phyloP scores from a whole-genome alignment of 176 grass and related monocot genomes.

The Oryza officinalis region DNA sequence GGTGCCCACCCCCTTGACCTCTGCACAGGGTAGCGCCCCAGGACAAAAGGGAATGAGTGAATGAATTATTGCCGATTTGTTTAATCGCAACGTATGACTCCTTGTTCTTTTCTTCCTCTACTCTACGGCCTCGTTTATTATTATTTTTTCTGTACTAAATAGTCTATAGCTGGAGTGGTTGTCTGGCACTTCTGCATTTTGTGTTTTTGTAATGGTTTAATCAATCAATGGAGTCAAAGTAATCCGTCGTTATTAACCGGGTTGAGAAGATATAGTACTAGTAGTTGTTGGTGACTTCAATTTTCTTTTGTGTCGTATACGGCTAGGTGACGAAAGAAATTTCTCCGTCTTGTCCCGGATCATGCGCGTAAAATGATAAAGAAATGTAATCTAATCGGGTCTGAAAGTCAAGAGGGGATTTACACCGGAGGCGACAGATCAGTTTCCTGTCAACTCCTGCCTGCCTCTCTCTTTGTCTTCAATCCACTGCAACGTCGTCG shows the following conservation, averaged over 20 bases:
- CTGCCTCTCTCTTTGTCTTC: background rate
- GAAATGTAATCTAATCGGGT: background rate
- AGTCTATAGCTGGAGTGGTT: background rate
- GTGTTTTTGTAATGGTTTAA: background rate
- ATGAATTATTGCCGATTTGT: slow-evolving; percentile 41
- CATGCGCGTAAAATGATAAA: background rate
- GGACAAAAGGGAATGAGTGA: background rate
- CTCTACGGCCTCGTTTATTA: background rate
- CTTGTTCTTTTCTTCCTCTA: slow-evolving; percentile 12
- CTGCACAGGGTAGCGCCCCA: slow-evolving; percentile 24
- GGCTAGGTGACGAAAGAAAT: background rate
- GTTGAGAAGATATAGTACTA: background rate
- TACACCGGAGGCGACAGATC: background rate
- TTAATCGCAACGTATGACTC: slow-evolving; percentile 22
- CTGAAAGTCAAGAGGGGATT: background rate
- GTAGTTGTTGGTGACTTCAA: background rate
- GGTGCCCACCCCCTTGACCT: slow-evolving; percentile 42
- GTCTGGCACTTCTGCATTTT: background rate
- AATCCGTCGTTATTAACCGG: slow-evolving; percentile 12
- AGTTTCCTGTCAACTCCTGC: background rate
- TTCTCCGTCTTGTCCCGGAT: background rate
- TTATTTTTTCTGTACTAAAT: background rate
- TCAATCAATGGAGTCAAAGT: slow-evolving; percentile 12
- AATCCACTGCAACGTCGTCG: background rate
- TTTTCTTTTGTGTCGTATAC: background rate